Base-by-base conservation (phyloP, 2,329 filamentous ascomycete species). In the Purpureocillium takamizusanense region DNA sequence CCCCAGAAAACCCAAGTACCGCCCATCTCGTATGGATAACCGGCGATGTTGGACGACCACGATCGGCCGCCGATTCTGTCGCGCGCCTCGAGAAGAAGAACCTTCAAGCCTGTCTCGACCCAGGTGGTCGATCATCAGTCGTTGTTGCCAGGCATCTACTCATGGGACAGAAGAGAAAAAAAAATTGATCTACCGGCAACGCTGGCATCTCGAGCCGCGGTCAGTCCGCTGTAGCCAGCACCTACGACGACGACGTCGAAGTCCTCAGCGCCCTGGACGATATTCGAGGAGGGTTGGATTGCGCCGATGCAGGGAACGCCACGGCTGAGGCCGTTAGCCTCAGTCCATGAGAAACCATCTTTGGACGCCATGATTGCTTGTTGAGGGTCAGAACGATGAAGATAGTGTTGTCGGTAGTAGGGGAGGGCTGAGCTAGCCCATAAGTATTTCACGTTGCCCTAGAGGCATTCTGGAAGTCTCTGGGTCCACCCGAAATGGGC, bases 1-100 rank as follows among this genome's bases (percentile, higher is more conserved):
- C 54, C 53, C 65, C 66, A 69, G 38, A 63, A 62, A 0, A 72
- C 57, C 66, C 66, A 72, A 0, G 67, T 69, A 0, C 69, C 69
- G 0, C 69, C 69, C 60, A 72, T 63, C 36, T 72, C 69, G 35
- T 60, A 69, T 0, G 59, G 57, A 12, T 69, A 64, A 0, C 63
- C 65, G 0, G 52, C 56, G 7, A 67, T 63, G 25, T 67, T 60
- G 13, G 63, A 60, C 0, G 62, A 63, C 62, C 63, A 72, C 2
- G 66, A 65, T 0, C 68, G 60, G 2, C 69, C 67, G 13, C 68
- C 68, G 35, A 72, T 65, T 1, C 68, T 55, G 44, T 73, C 66
- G 13, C 69, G 59, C 1, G 59, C 66, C 50, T 72, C 68, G 0
- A 72, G 39, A 2, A 72, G 55, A 2, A 72, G 51, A 0, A 68